Evolutionary conservation across 345 rosid species (phyloP).

Genomic region (Adansonia digitata): DNA sequence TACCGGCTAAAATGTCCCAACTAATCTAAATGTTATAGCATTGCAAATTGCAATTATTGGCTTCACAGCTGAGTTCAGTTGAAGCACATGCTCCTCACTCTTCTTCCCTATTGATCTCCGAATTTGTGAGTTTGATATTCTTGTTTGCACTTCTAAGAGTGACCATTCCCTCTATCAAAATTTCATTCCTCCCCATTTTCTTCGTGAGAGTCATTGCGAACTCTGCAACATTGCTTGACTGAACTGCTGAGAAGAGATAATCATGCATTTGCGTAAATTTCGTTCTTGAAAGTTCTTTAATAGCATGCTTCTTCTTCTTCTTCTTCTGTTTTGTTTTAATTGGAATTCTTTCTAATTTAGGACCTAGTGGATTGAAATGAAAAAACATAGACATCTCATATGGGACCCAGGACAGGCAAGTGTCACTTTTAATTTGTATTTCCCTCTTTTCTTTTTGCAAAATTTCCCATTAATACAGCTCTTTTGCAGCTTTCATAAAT

Average conservation of each 20-base stretch:
- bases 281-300: not conserved
- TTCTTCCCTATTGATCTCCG: not conserved
- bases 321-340: not conserved
- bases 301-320: not conserved
- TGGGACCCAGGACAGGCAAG: not conserved
- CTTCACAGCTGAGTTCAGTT: not conserved
- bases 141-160: not conserved
- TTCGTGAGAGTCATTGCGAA: not conserved
- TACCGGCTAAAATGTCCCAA: not conserved
- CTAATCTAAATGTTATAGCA: not conserved
- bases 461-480: not conserved
- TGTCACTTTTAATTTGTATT: not conserved
- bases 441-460: not conserved
- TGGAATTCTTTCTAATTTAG: not conserved
- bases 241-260: not conserved
- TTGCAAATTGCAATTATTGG: constrained; percentile 8
- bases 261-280: not conserved
- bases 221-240: not conserved
- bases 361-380: not conserved
- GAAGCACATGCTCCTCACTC: not conserved
- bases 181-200: not conserved
- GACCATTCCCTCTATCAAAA: too few relatives aligned
- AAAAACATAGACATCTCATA: not conserved
- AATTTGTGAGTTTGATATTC: not conserved
- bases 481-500: constrained; percentile 2